Percentiles rank a stretch among this genome's conserved stretches.
Evolutionary conservation across 108 stramenopile genomes (phyloP).

Genomic region (Pseudonitzschia multiseries): DNA sequence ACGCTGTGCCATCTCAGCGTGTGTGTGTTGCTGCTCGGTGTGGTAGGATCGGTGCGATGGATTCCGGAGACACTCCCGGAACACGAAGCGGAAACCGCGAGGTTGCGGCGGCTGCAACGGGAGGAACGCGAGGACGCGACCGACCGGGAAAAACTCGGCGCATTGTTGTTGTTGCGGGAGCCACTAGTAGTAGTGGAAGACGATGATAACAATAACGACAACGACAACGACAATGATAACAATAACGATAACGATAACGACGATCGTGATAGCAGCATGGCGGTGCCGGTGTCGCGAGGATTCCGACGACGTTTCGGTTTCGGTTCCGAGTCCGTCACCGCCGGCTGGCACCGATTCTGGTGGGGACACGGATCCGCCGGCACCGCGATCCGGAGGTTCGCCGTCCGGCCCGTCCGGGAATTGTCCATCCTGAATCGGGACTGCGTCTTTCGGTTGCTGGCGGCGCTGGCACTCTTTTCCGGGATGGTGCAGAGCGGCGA

Average conservation of each 20-base stretch:
- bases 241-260: too few relatives aligned
- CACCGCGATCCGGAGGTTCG: background rate
- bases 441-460: constrained; percentile 66
- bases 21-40: constrained; percentile 43
- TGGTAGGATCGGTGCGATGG: constrained; percentile 43
- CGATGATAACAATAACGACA: too few relatives aligned
- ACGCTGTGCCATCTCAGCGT: constrained; percentile 57
- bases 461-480: constrained; percentile 73
- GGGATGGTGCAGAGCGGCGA: constrained; percentile 69
- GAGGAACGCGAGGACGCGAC: constrained; percentile 14
- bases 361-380: too few relatives aligned
- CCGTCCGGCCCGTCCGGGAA: constrained; percentile 59
- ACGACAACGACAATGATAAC: too few relatives aligned
- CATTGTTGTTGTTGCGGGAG: too few relatives aligned
- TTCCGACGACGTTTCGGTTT: too few relatives aligned
- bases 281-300: too few relatives aligned
- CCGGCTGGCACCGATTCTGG: background rate
- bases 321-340: too few relatives aligned
- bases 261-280: too few relatives aligned
- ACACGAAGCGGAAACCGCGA: constrained; percentile 10
- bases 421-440: constrained; percentile 82
- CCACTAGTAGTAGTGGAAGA: too few relatives aligned
- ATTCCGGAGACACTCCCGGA: constrained; percentile 72
- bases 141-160: too few relatives aligned
- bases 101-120: too few relatives aligned